Conservation (phyloP, 1,284 basidiomycete species). For the Meripilus lineatus region DNA sequence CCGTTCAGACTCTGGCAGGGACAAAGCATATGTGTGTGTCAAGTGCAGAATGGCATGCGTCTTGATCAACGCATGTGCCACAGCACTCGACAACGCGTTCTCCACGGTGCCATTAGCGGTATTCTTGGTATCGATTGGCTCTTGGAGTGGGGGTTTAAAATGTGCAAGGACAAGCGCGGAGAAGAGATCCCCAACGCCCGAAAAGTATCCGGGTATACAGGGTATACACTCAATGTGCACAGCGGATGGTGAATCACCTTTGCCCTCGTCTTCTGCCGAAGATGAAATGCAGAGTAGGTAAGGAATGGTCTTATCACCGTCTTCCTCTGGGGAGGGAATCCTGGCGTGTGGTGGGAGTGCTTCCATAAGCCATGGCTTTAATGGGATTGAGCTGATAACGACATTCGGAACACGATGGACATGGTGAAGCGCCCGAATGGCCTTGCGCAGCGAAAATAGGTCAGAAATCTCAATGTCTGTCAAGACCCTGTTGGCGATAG, state of each 20-base stretch:
- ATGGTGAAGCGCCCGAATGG: slow-evolving; percentile 73
- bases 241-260: slow-evolving; percentile 26
- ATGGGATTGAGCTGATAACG: slow-evolving; percentile 87
- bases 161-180: slow-evolving; percentile 89
- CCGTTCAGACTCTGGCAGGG: slow-evolving; percentile 53
- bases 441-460: slow-evolving; percentile 59
- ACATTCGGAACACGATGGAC: slow-evolving; percentile 78
- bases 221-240: slow-evolving; percentile 75
- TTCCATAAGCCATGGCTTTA: slow-evolving; percentile 48
- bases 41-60: slow-evolving; percentile 81
- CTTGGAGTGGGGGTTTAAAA: slow-evolving; percentile 40
- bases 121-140: background rate
- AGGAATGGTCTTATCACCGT: slow-evolving; percentile 27
- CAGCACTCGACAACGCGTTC: slow-evolving; percentile 49
- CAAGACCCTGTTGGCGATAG: slow-evolving; percentile 53
- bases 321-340: slow-evolving; percentile 25
- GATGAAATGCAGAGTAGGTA: slow-evolving; percentile 79
- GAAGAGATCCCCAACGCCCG: slow-evolving; percentile 96
- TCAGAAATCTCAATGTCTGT: slow-evolving; percentile 70
- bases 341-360: slow-evolving; percentile 43
- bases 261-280: slow-evolving; percentile 25
- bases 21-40: slow-evolving; percentile 58
- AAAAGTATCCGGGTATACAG: slow-evolving; percentile 88
- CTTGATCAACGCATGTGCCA: slow-evolving; percentile 71
- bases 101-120: slow-evolving; percentile 16